Percentiles rank a stretch among this genome's conserved stretches.
Evolutionary conservation across 2,329 filamentous ascomycete species (phyloP).

Genomic region (Ramichloridium luteum): DNA sequence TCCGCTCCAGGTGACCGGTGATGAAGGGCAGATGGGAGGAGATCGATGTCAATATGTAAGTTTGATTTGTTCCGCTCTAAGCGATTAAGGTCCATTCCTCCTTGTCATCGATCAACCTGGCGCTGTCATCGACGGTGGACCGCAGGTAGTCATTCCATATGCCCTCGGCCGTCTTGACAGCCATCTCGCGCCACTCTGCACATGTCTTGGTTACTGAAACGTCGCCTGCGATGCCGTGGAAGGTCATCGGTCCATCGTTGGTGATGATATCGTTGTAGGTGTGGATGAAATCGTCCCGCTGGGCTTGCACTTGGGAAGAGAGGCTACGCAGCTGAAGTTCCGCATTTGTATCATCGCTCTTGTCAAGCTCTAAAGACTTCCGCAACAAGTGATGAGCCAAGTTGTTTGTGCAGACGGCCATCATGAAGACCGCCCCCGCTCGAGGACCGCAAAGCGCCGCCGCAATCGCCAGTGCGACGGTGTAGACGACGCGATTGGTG

Average conservation of each 20-base stretch:
- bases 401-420: background rate
- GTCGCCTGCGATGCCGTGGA: background rate
- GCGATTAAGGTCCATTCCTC: background rate
- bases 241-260: background rate
- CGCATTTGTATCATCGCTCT: no score
- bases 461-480: background rate
- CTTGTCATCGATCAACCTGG: background rate
- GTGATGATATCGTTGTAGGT: background rate
- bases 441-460: background rate
- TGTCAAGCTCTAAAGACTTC: background rate
- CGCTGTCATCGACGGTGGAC: conserved; percentile 1
- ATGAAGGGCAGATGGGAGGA: no score
- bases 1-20: no score
- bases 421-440: background rate
- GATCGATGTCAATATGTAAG: no score
- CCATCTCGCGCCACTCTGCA: background rate
- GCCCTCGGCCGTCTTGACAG: background rate
- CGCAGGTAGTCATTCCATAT: background rate
- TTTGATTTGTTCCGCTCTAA: background rate
- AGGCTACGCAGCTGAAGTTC: no score
- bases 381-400: background rate
- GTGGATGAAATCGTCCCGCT: background rate
- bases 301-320: background rate
- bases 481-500: background rate
- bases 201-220: background rate